Evolutionary conservation across 345 rosid species (phyloP), one percentile per base, ranked within the genome.

Genomic region (Gossypium herbaceum): DNA sequence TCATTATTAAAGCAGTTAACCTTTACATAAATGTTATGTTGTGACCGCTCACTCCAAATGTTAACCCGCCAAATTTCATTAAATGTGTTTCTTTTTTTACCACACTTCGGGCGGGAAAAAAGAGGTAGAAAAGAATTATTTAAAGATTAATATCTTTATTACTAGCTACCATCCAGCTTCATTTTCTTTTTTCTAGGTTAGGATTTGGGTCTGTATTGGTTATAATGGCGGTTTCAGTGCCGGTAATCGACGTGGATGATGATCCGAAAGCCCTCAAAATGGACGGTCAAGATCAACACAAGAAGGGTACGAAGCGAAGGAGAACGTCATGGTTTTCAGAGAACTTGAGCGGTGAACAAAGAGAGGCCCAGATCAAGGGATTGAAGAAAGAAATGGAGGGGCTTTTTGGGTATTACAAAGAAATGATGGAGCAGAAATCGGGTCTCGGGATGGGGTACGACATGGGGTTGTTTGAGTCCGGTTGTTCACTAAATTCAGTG

Each of bases 221-320:
- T 29, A 34, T 61, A 73, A 83, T 85, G 84, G 82, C 64, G 25
- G 80, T 58, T 20, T 66, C 59, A 3, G 15, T 34, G 79, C 9
- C 54, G 54, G 59, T 25, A 1, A 57, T 62, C 24, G 79, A 63
- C 68, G 78, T 44, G 0, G 89, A 78, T 2, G 76, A 56, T 69
- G 56, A 22, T 13, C 59, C 25, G 34, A 67, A 75, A 41, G 66
- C 6, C n/a, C 52, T n/a, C 51, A 70, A 77, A 66, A 71, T 57
- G 41, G 73, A 24, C 62, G 24, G 60, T 67, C 82, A 54, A 52
- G 81, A 72, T 17, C 81, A 74, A 16, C 72, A 79, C 17, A 85
- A 73, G 81, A 87, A 81, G 73, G 25, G 72, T n/a, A 83, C 27
- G 19, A 89, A 88, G 85, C 82, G 97, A 47, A 95, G 93, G 89